Conservation (phyloP, 805 yeast species). For the Starmerella bacillaris region DNA sequence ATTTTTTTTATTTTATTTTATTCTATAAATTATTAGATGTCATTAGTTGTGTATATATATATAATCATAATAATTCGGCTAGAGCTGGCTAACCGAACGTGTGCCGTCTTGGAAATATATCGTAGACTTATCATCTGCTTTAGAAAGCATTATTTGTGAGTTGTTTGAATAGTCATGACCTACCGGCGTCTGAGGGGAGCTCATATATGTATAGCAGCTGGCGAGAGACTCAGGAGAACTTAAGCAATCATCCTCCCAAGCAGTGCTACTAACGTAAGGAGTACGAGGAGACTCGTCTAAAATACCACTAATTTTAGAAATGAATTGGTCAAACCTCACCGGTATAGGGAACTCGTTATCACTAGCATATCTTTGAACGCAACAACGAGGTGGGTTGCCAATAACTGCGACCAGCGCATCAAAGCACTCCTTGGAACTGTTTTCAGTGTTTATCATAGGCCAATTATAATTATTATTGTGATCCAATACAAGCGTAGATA, state of each 20-base stretch:
- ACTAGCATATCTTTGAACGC: constrained; percentile 10
- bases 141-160: no score
- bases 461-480: constrained; percentile 11
- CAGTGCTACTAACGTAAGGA: not conserved
- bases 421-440: constrained; percentile 14
- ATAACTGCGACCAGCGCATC: constrained; percentile 17
- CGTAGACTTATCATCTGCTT: no score
- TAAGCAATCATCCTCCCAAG: not conserved
- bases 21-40: no score
- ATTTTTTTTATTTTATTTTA: no score
- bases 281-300: not conserved
- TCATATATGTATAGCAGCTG: not conserved
- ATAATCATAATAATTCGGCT: no score
- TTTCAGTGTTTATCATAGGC: constrained; percentile 9
- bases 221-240: not conserved
- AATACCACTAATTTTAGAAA: not conserved
- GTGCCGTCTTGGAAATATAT: no score
- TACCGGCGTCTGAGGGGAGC: not conserved
- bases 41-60: no score
- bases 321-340: not conserved
- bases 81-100: no score
- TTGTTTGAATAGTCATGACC: no score
- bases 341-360: constrained; percentile 4
- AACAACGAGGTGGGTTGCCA: constrained; percentile 12
- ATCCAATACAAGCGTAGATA: constrained; percentile 19